Base-by-base conservation (phyloP, 177 flowering plant genomes). In the Vitis hybrid region DNA sequence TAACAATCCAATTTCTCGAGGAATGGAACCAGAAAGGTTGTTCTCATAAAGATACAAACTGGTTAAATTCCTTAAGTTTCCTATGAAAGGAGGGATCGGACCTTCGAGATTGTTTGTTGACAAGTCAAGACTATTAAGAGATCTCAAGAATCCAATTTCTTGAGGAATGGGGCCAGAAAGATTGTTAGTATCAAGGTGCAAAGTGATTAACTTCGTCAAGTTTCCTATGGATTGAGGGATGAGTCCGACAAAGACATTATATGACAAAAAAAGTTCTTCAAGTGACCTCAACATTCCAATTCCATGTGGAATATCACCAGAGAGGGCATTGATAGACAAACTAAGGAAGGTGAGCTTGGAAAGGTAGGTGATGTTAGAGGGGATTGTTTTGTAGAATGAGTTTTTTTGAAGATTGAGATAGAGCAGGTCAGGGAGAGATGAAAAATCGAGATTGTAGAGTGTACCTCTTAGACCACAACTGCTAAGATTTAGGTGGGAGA, bases 81-180 rank as follows among this genome's bases (percentile, higher is more conserved):
- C 26, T 22, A 22, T 22, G 2, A 0, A 22, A 22, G 26, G 26
- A 22, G 26, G 26, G 26, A 22, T 22, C 0, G 26, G 2, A 22
- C 26, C 26, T 22, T 22, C 26, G 2, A 22, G 26, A 22, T 22
- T 22, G 2, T 22, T 22, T 22, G 0, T 22, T 22, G 26, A 31
- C 62, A 76, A 59, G 22, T 64, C 50, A 14, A 76, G 75, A 56
- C 67, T 72, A 10, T 15, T 22, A 8, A 76, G 66, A 18, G 50
- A 51, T 7, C 2, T 57, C 69, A 76, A 59, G 29, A 72, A 64
- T 10, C 75, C 75, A 26, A 76, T 7, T 22, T 72, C 69, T 7
- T 33, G 56, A 3, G 79, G 79, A 8, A 72, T 71, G 7, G 75
- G 22, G 2, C 79, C 79, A 7, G 65, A 50, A 3, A 76, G 64